Evolutionary conservation across 257 asterid species (phyloP), one percentile per base, ranked within the genome.

Genomic region (Lycium barbarum): DNA sequence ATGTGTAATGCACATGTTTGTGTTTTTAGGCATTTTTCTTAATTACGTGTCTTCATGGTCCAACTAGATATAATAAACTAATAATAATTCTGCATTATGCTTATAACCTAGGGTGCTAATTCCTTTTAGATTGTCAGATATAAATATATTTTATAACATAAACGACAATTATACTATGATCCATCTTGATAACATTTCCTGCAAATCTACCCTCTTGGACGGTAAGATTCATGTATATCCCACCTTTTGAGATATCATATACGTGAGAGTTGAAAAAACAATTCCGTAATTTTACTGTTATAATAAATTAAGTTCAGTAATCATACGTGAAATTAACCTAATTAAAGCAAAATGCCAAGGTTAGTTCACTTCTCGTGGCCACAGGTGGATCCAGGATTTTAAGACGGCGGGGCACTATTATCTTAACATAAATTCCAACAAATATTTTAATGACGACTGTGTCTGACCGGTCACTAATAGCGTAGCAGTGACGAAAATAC

Each of bases 1-100:
- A 82, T 83, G 87, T 82, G 84, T 71, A 79, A 86, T 38, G 85
- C 90, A 89, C 90, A 89, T 88, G 90, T 20, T 57, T 45, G 63
- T 88, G 86, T 71, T 73, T 78, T 62, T 22, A 61, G 70, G 47
- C 67, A 74, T 17, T 13, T 84, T 17, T 85, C 73, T 33, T 53
- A 8, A 4, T 67, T 54, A 47, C 57, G 49, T 58, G 6, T 7
- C 12, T 38, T 14, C 38, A 26, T 67, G 63, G 62, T 68, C 51
- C 47, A 67, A 7, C 9, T 43, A 85, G 20, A 66, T 79, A 66
- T 79, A 59, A 7, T 59, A 76, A 76, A 70, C 8, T 10, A 70
- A 70, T 71, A 71, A 18, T 78, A 17, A 53, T 53, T 53, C 58
- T 53, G 17, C 10, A 33, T 53, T 78, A 78, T 78, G 20, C 17